Conservation (phyloP, 805 yeast species). For the Candida mattraensis region DNA sequence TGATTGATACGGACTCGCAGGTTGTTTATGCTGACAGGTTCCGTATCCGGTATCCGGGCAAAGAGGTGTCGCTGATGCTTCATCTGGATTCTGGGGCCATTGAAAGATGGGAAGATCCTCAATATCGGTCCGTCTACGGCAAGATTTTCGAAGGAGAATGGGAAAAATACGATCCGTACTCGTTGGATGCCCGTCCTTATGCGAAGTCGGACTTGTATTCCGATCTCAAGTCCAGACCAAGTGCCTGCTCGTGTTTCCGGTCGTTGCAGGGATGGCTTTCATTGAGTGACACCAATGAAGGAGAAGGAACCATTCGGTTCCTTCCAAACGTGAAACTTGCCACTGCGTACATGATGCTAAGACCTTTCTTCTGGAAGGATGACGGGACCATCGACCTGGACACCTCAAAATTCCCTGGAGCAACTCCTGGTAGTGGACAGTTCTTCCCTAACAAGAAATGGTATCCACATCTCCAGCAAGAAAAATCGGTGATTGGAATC, state of each 20-base stretch:
- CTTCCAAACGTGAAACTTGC: constrained; percentile 38
- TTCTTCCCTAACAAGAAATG: constrained; percentile 25
- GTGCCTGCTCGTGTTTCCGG: constrained; percentile 32
- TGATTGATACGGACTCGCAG: constrained; percentile 3
- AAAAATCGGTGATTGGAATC: constrained; percentile 31
- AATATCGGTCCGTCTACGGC: constrained; percentile 35
- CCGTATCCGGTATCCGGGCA: constrained; percentile 32
- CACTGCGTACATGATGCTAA: constrained; percentile 39
- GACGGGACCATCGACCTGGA: constrained; percentile 31
- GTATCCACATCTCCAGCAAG: constrained; percentile 38
- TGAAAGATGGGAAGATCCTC: constrained; percentile 45
- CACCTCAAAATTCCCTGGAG: constrained; percentile 39
- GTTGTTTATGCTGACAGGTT: constrained; percentile 4
- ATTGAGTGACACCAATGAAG: constrained; percentile 34
- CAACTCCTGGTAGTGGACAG: constrained; percentile 38
- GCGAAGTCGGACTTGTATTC: constrained; percentile 35
- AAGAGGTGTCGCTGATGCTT: constrained; percentile 34
- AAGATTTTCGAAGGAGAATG: constrained; percentile 38
- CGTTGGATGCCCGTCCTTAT: constrained; percentile 32
- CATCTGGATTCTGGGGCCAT: constrained; percentile 42
- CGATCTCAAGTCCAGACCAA: too few relatives aligned
- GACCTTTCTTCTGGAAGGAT: constrained; percentile 40
- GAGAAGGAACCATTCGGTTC: constrained; percentile 41
- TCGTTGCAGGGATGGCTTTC: constrained; percentile 47
- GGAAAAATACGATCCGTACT: constrained; percentile 43